phyloP scores from a whole-genome alignment of 495 filamentous ascomycete species.

The Penicillium coprophilum region DNA sequence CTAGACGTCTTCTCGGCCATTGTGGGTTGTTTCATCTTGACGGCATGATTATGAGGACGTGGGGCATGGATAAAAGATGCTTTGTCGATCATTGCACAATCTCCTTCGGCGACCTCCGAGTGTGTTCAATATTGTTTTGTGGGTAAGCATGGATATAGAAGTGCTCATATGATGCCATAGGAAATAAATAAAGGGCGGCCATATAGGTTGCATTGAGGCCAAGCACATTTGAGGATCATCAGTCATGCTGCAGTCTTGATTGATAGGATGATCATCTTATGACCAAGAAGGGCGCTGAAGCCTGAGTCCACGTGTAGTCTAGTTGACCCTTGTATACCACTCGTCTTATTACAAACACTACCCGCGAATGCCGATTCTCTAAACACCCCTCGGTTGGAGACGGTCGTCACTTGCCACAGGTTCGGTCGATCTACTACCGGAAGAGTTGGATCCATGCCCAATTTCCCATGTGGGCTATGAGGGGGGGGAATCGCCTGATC shows the following conservation, averaged over 20 bases:
- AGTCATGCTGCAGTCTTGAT: background rate
- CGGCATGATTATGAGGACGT: background rate
- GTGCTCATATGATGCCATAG: background rate
- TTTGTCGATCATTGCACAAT: background rate
- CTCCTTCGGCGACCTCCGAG: background rate
- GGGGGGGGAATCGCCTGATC: background rate
- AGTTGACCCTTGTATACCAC: background rate
- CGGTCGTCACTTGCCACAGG: background rate
- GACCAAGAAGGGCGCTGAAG: background rate
- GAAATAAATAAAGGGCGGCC: background rate
- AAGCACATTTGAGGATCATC: background rate
- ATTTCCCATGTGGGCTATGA: background rate
- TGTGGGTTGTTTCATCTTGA: conserved; percentile 1
- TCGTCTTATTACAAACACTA: background rate
- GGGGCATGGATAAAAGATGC: background rate
- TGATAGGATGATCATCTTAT: background rate
- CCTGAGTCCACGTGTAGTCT: background rate
- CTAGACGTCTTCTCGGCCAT: background rate
- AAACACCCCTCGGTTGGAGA: background rate
- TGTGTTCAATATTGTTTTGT: background rate
- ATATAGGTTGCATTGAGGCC: background rate
- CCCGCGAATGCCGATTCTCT: background rate
- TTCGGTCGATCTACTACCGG: background rate
- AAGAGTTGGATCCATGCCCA: background rate
- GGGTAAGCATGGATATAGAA: background rate